phyloP scores from a whole-genome alignment of 345 rosid genomes.

The Durio zibethinus region DNA sequence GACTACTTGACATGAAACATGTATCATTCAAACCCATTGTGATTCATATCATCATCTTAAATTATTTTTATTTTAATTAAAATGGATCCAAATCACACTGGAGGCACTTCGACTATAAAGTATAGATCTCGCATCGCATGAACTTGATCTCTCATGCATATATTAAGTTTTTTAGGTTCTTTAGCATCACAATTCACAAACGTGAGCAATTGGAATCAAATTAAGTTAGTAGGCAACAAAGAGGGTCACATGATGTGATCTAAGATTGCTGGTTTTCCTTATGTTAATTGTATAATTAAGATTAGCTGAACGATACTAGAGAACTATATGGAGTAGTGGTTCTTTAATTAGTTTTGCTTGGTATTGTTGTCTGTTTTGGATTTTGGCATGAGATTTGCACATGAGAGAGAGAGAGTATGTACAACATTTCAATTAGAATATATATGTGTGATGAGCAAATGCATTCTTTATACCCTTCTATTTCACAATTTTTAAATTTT shows the following conservation, averaged over 20 bases:
- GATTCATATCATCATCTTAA: neutral
- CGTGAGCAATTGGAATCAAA: neutral
- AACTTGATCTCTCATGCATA: slow-evolving; percentile 9
- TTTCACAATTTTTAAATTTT: no score
- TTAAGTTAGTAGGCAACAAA: neutral
- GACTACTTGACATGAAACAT: neutral
- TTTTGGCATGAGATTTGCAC: slow-evolving; percentile 13
- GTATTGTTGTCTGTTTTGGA: neutral
- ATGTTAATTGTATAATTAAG: neutral
- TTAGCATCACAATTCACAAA: slow-evolving; percentile 13
- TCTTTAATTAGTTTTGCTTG: neutral
- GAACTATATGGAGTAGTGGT: neutral
- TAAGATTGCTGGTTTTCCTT: slow-evolving; percentile 13
- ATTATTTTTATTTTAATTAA: neutral
- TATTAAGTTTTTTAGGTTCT: neutral
- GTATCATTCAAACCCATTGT: neutral
- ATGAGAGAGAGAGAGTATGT: slow-evolving; percentile 4
- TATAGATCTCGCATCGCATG: slow-evolving; percentile 22
- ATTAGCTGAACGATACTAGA: no score
- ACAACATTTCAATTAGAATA: no score
- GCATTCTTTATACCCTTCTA: neutral
- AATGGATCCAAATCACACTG: slow-evolving; percentile 18
- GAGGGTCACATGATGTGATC: slow-evolving; percentile 28
- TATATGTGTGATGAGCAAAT: neutral
- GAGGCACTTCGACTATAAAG: neutral